A percentile compares a stretch with the other conserved stretches of the same genome.
Conservation (phyloP, 495 filamentous ascomycete genomes). For the Bathelium albidoporum region DNA sequence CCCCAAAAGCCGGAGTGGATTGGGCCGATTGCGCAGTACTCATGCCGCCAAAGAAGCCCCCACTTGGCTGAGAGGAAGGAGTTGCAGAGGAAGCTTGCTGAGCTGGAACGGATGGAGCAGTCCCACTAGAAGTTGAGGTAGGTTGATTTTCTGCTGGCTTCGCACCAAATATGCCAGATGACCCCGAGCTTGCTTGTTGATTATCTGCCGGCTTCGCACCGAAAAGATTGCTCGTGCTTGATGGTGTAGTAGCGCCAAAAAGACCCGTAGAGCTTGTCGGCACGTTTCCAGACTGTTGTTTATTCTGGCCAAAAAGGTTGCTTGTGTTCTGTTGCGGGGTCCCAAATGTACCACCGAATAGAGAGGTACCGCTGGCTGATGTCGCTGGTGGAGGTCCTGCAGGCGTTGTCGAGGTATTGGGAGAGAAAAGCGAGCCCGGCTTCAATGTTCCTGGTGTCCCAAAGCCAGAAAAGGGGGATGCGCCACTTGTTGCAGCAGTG, state of each 20-base stretch:
- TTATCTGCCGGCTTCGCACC: slow-evolving; percentile 26
- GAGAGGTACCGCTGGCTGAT: neutral
- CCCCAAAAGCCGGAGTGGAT: neutral
- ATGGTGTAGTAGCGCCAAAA: slow-evolving; percentile 20
- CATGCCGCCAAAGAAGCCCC: neutral
- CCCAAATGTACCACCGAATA: neutral
- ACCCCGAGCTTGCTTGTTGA: slow-evolving; percentile 12
- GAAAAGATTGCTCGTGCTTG: slow-evolving; percentile 31
- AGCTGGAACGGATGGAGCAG: neutral
- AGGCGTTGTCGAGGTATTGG: slow-evolving; percentile 51
- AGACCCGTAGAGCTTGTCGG: slow-evolving; percentile 7
- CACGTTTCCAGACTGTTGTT: neutral
- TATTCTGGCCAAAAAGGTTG: neutral
- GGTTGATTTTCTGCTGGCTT: neutral
- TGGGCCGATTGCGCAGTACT: neutral
- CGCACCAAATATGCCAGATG: neutral
- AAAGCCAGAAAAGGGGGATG: slow-evolving; percentile 7
- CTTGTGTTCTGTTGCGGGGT: neutral
- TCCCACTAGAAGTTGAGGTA: neutral
- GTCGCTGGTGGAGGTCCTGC: slow-evolving; percentile 44
- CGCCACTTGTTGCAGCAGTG: neutral
- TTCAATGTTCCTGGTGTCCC: slow-evolving; percentile 23
- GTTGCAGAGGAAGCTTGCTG: neutral
- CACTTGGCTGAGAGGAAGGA: neutral
- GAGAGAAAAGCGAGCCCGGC: slow-evolving; percentile 35